Conservation (phyloP, 495 filamentous ascomycete genomes). For the Hypoxylon fragiforme region DNA sequence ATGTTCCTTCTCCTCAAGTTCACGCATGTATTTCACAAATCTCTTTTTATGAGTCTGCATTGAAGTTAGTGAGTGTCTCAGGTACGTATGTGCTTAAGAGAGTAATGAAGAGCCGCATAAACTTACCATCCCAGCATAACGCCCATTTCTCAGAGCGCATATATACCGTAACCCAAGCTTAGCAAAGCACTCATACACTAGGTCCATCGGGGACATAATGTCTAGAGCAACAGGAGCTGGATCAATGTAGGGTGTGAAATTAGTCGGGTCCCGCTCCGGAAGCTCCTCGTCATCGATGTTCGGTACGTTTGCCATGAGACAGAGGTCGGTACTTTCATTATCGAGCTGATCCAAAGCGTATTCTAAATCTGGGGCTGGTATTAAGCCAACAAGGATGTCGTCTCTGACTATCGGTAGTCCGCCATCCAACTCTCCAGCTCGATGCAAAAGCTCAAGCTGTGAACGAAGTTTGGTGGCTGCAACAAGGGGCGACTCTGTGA, state of each 20-base stretch:
- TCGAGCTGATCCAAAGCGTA: conserved; percentile 84
- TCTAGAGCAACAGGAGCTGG: conserved; percentile 88
- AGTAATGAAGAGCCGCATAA: background rate
- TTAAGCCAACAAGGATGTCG: conserved; percentile 81
- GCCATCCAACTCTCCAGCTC: conserved; percentile 87
- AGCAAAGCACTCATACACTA: conserved; percentile 96
- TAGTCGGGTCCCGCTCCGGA: conserved; percentile 64
- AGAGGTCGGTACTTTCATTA: conserved; percentile 70
- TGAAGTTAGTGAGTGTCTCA: too few species aligned
- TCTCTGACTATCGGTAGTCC: conserved; percentile 85
- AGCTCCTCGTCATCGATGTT: conserved; percentile 61
- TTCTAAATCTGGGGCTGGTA: conserved; percentile 92
- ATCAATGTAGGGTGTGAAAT: conserved; percentile 92
- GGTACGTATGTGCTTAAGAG: background rate
- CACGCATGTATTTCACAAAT: conserved; percentile 92
- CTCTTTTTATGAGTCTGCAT: conserved; percentile 86
- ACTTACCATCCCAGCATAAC: conserved; percentile 83
- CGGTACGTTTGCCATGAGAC: conserved; percentile 74
- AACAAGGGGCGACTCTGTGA: conserved; percentile 76
- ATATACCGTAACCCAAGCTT: conserved; percentile 93
- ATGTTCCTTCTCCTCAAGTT: conserved; percentile 66
- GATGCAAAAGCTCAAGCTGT: conserved; percentile 80
- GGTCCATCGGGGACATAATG: conserved; percentile 86
- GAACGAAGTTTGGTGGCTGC: conserved; percentile 71
- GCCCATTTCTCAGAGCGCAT: conserved; percentile 81